A percentile compares a stretch with the other conserved stretches of the same genome.
Conservation (phyloP, 345 rosid genomes). For the Euphorbia pulcherrima region DNA sequence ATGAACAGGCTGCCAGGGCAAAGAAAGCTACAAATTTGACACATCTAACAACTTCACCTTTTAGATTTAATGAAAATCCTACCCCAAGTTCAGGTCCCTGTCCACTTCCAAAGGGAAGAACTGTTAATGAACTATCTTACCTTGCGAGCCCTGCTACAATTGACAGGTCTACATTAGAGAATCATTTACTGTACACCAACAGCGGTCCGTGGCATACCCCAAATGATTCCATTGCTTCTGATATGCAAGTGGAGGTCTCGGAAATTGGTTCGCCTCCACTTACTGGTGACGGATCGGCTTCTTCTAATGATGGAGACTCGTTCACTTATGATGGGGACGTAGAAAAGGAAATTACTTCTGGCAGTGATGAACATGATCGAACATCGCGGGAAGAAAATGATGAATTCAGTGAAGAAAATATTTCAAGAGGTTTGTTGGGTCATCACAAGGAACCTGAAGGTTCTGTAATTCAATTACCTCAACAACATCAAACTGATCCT, state of each 20-base stretch:
- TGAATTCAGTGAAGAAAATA: conserved; percentile 19
- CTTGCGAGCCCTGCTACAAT: conserved; percentile 40
- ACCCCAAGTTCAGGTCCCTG: conserved; percentile 26
- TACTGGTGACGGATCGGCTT: conserved; percentile 48
- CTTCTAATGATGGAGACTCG: conserved; percentile 55
- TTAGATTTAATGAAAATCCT: conserved; percentile 26
- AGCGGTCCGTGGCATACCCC: conserved; percentile 45
- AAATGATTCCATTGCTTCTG: conserved; percentile 72
- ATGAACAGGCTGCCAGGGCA: conserved; percentile 21
- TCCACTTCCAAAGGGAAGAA: conserved; percentile 37
- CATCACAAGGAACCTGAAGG: conserved; percentile 14
- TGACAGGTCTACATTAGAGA: conserved; percentile 37
- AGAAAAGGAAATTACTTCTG: conserved; percentile 36
- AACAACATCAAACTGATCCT: conserved; percentile 10
- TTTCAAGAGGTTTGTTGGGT: conserved; percentile 11
- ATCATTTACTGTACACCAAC: conserved; percentile 34
- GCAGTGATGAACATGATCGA: conserved; percentile 37
- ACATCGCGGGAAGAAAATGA: conserved; percentile 19
- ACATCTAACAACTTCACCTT: conserved; percentile 23
- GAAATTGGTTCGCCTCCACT: conserved; percentile 70
- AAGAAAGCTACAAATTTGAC: conserved; percentile 15
- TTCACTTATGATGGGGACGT: conserved; percentile 46
- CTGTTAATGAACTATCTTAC: conserved; percentile 17
- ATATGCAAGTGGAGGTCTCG: conserved; percentile 91
- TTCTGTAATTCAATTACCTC: conserved; percentile 22